These are phyloP conservation scores for Oldenlandia corymbosa DNA, from an alignment of 257 asterid genomes.

Conservation along the genomic window DNA sequence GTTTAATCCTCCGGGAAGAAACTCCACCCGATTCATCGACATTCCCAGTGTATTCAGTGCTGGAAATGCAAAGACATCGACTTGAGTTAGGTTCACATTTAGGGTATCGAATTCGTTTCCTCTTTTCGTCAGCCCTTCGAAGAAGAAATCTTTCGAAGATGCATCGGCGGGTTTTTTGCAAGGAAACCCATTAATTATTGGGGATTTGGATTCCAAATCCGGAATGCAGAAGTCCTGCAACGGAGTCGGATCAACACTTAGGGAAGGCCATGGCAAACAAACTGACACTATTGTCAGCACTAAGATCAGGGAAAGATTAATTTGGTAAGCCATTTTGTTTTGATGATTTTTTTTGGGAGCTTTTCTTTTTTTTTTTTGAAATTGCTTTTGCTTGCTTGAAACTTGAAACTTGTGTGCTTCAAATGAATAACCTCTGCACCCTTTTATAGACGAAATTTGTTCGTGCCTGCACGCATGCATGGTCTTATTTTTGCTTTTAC, in stretches of 20 bases:
- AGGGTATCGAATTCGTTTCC: not conserved
- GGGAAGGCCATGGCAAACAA: not conserved
- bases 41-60: slow-evolving; percentile 21
- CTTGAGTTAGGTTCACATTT: not conserved
- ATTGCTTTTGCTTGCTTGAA: too few relatives aligned
- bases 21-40: slow-evolving; percentile 13
- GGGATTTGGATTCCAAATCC: not conserved
- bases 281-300: not conserved
- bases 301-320: not conserved
- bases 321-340: not conserved
- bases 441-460: too few relatives aligned
- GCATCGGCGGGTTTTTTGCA: slow-evolving; percentile 15
- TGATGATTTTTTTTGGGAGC: not conserved
- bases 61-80: not conserved
- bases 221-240: slow-evolving; percentile 13
- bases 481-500: too few relatives aligned
- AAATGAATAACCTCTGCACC: too few relatives aligned
- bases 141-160: slow-evolving; percentile 15
- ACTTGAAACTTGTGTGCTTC: too few relatives aligned
- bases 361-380: too few relatives aligned
- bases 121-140: slow-evolving; percentile 1
- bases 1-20: slow-evolving; percentile 16
- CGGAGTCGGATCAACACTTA: not conserved
- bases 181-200: slow-evolving; percentile 5
- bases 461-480: too few relatives aligned